phyloP scores from a whole-genome alignment of 345 rosid genomes.

The Firmiana major region DNA sequence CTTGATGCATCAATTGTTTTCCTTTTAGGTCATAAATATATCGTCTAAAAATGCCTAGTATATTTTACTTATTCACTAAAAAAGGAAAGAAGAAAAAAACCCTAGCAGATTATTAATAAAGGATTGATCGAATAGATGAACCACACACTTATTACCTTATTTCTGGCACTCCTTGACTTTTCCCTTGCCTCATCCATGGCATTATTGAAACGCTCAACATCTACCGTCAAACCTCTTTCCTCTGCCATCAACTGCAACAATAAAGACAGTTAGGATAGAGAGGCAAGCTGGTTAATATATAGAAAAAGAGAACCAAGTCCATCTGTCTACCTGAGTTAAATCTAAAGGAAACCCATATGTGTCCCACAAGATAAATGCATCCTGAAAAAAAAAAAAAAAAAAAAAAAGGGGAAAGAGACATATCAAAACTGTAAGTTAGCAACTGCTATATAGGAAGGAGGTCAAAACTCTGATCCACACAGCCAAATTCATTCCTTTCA shows the following conservation, averaged over 20 bases:
- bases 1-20: neutral
- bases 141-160: slow-evolving; percentile 45
- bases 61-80: neutral
- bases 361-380: slow-evolving; percentile 94
- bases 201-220: slow-evolving; percentile 69
- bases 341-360: slow-evolving; percentile 98
- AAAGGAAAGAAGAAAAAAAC: neutral
- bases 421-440: neutral
- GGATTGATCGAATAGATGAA: neutral
- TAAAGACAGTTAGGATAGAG: slow-evolving; percentile 14
- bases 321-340: slow-evolving; percentile 72
- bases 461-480: neutral
- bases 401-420: too few relatives aligned
- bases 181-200: slow-evolving; percentile 94
- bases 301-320: slow-evolving; percentile 5
- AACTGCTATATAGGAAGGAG: neutral
- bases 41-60: neutral
- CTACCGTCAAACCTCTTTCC: slow-evolving; percentile 82
- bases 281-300: neutral
- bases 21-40: neutral
- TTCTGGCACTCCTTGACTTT: slow-evolving; percentile 89
- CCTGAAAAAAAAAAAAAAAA: slow-evolving; percentile 60
- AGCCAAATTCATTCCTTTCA: neutral
- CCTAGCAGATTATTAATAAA: neutral
- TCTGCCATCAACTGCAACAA: slow-evolving; percentile 70